A percentile compares a stretch with the other conserved stretches of the same genome.
Conservation (phyloP, 495 filamentous ascomycete species). For the Delitschia confertaspora region DNA sequence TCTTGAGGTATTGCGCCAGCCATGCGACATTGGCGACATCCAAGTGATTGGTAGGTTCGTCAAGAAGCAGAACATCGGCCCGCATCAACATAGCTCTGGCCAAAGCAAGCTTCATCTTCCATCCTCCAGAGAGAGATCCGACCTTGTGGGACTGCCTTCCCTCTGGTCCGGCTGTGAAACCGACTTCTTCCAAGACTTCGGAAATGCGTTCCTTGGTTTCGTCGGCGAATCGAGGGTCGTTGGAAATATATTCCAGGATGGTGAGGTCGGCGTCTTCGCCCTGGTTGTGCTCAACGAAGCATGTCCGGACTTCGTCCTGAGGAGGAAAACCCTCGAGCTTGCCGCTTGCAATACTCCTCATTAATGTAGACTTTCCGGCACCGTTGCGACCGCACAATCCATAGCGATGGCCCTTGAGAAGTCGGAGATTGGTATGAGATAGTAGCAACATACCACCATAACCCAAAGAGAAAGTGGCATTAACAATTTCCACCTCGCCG, state of each 20-base stretch:
- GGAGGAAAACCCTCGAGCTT: conserved; percentile 96
- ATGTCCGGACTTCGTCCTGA: conserved; percentile 82
- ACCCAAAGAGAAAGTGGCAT: conserved; percentile 93
- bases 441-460: conserved; percentile 98
- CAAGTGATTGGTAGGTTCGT: conserved; percentile 98
- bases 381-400: conserved; percentile 95
- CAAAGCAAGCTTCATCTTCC: conserved; percentile 99
- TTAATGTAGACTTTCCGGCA: conserved; percentile 95
- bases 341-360: conserved; percentile 89
- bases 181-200: conserved; percentile 76
- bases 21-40: conserved; percentile 95
- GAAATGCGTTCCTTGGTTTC: conserved; percentile 71
- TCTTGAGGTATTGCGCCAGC: conserved; percentile 91
- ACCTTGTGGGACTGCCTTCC: conserved; percentile 81
- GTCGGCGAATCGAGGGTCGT: conserved; percentile 71
- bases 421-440: conserved; percentile 87
- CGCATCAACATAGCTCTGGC: conserved; percentile 94
- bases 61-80: conserved; percentile 88
- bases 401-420: conserved; percentile 93
- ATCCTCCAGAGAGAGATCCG: conserved; percentile 93
- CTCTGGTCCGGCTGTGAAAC: conserved; percentile 82
- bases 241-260: conserved; percentile 82
- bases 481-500: conserved; percentile 87
- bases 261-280: conserved; percentile 92
- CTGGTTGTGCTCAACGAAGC: conserved; percentile 98